Percentiles rank a stretch among this genome's conserved stretches.
Evolutionary conservation across 2,329 filamentous ascomycete genomes (phyloP).

Genomic region (Xylaria sp.): DNA sequence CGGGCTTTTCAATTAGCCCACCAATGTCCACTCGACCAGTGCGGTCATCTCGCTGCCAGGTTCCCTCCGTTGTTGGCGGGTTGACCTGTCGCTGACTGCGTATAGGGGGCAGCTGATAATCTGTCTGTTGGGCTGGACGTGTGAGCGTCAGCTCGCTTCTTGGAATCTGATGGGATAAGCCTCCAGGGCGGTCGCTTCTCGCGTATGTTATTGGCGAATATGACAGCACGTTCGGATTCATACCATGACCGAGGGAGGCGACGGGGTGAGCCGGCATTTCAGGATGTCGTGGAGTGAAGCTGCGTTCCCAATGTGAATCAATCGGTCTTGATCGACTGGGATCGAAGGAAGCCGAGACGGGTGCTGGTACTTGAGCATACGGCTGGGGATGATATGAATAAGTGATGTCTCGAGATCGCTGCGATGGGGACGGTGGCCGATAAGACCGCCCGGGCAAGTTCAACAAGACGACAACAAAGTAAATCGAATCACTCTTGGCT

Average conservation of each 20-base stretch:
- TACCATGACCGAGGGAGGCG: conserved; percentile 32
- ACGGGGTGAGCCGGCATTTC: conserved; percentile 31
- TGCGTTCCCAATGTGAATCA: conserved; percentile 30
- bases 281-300: conserved; percentile 30
- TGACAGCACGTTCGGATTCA: conserved; percentile 39
- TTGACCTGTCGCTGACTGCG: conserved; percentile 32
- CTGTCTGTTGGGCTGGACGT: conserved; percentile 30
- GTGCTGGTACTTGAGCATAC: conserved; percentile 40
- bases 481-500: conserved; percentile 56
- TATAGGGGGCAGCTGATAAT: conserved; percentile 39
- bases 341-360: conserved; percentile 46
- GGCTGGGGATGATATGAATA: conserved; percentile 39
- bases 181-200: conserved; percentile 45
- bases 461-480: conserved; percentile 53
- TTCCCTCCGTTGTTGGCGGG: conserved; percentile 22
- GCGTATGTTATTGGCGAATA: conserved; percentile 44
- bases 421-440: conserved; percentile 43
- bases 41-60: conserved; percentile 45
- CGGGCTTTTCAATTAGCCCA: conserved; percentile 55
- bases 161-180: conserved; percentile 46
- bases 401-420: conserved; percentile 39
- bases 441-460: conserved; percentile 34
- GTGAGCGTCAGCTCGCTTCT: conserved; percentile 45
- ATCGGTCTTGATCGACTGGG: conserved; percentile 38
- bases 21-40: conserved; percentile 54